phyloP scores from a whole-genome alignment of 225 moss, liverwort and hornwort genomes.

The Lunularia cruciata region DNA sequence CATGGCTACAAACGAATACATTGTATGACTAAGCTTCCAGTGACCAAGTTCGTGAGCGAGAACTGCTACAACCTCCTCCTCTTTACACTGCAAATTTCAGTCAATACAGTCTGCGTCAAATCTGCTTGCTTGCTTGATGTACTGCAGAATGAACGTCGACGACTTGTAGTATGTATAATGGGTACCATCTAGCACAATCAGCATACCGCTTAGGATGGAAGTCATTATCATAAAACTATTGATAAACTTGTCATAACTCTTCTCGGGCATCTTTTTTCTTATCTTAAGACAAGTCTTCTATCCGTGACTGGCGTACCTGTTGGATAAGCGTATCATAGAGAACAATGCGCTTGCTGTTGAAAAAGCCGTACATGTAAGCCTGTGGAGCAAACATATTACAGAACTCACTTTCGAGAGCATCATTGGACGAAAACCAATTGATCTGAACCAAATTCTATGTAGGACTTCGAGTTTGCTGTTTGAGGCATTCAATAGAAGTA shows the following conservation, averaged over 20 bases:
- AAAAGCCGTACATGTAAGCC: slow-evolving; percentile 99
- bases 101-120: background rate
- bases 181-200: background rate
- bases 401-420: no score
- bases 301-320: slow-evolving; percentile 38
- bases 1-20: slow-evolving; percentile 96
- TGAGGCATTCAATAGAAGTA: no score
- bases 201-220: background rate
- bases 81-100: slow-evolving; percentile 64
- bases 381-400: slow-evolving; percentile 27
- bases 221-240: background rate
- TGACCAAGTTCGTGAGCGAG: slow-evolving; percentile 98
- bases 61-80: slow-evolving; percentile 96
- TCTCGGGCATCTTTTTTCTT: no score
- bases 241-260: no score
- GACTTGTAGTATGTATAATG: background rate
- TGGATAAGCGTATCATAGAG: slow-evolving; percentile 94
- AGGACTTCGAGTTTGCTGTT: no score
- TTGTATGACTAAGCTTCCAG: slow-evolving; percentile 98
- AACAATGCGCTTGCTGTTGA: slow-evolving; percentile 98
- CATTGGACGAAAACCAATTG: background rate
- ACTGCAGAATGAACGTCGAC: background rate
- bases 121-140: background rate
- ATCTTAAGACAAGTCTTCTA: no score
- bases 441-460: no score